Percentiles rank a stretch among this genome's conserved stretches.
Evolutionary conservation across 1,139 yeast genomes (phyloP).

Genomic region (Kodamaea anthophila): DNA sequence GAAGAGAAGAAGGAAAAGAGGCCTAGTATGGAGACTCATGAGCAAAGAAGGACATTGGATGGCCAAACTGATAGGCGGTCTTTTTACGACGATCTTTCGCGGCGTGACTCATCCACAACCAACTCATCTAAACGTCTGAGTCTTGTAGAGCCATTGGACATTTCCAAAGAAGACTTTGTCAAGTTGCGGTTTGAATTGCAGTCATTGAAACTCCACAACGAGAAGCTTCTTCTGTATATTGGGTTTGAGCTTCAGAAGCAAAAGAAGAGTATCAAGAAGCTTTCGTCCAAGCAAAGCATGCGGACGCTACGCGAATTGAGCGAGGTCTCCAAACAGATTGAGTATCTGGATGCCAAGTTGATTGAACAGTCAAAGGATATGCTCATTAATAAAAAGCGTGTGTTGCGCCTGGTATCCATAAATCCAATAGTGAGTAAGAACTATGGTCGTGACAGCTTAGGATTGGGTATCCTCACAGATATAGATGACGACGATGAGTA

Average conservation of each 20-base stretch:
- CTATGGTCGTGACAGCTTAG: constrained; percentile 12
- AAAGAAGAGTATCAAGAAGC: constrained; percentile 36
- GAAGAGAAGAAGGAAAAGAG: constrained; percentile 11
- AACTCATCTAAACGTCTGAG: constrained; percentile 37
- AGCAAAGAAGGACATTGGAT: too few species aligned
- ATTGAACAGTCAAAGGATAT: constrained; percentile 39
- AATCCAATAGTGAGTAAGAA: constrained; percentile 34
- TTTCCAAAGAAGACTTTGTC: constrained; percentile 45
- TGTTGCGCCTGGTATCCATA: constrained; percentile 40
- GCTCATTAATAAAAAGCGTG: constrained; percentile 40
- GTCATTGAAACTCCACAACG: constrained; percentile 50
- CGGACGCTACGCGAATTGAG: constrained; percentile 14
- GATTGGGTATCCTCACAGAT: constrained; percentile 16
- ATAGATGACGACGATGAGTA: constrained; percentile 28
- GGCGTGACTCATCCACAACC: constrained; percentile 17
- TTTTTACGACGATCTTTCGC: constrained; percentile 10
- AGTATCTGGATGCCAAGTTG: constrained; percentile 51
- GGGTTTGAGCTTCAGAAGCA: constrained; percentile 52
- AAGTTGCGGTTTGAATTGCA: constrained; percentile 50
- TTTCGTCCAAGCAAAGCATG: constrained; percentile 33
- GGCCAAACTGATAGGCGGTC: neutral
- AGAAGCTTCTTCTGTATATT: constrained; percentile 49
- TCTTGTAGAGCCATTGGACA: constrained; percentile 29
- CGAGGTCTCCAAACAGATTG: constrained; percentile 23
- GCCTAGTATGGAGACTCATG: neutral